A percentile compares a stretch with the other conserved stretches of the same genome.
Conservation (phyloP, 2,329 filamentous ascomycete genomes). For the Cadophora luteo-olivacea region DNA sequence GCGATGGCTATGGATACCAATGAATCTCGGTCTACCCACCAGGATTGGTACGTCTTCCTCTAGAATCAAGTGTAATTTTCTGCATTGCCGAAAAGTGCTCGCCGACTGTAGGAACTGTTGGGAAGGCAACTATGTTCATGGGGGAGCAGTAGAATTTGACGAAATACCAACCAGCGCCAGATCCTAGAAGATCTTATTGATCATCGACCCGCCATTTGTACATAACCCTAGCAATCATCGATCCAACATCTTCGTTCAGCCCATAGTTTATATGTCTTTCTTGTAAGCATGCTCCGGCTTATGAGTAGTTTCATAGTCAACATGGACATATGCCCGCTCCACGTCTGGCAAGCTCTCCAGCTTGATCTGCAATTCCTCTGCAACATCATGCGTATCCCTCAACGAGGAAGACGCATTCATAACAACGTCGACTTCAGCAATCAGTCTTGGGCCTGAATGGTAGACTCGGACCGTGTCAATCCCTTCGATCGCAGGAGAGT, state of each 20-base stretch:
- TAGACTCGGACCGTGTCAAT: slow-evolving; percentile 97
- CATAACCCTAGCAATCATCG: too few species aligned
- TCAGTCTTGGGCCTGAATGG: slow-evolving; percentile 85
- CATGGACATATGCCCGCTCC: slow-evolving; percentile 94
- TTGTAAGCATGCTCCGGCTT: slow-evolving; percentile 80
- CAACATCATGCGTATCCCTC: slow-evolving; percentile 85
- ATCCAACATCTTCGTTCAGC: too few species aligned
- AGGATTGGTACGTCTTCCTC: too few species aligned
- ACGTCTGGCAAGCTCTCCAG: slow-evolving; percentile 90
- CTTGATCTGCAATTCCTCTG: slow-evolving; percentile 93
- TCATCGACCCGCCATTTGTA: not conserved
- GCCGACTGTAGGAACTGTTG: not conserved
- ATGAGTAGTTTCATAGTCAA: slow-evolving; percentile 96
- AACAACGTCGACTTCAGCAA: slow-evolving; percentile 95
- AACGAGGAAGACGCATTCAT: slow-evolving; percentile 81
- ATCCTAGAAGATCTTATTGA: not conserved
- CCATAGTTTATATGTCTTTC: slow-evolving; percentile 59
- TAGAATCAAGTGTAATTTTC: too few species aligned
- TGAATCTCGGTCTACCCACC: too few species aligned
- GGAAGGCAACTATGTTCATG: not conserved
- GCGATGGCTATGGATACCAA: too few species aligned
- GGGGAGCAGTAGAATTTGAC: not conserved
- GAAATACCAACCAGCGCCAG: not conserved
- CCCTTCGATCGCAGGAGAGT: slow-evolving; percentile 78
- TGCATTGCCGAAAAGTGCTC: not conserved